Evolutionary conservation across 208 protist genomes (phyloP).

Genomic region (Wallacemonas sp.): DNA sequence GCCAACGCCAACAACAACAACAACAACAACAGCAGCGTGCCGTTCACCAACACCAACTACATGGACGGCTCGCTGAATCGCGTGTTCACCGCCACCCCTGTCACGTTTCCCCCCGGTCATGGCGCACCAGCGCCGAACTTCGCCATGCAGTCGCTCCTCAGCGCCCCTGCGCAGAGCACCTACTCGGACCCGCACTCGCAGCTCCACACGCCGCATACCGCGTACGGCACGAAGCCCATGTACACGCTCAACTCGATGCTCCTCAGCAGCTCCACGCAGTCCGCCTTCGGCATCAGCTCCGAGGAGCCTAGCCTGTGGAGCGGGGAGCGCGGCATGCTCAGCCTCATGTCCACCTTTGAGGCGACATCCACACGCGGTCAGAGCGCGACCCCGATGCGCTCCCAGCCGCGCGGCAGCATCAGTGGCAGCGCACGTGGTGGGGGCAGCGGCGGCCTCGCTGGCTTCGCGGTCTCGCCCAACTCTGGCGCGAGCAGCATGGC

Average conservation of each 20-base stretch:
- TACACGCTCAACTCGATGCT: constrained; percentile 1
- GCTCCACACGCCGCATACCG: neutral
- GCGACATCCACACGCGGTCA: neutral
- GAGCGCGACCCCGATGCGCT: neutral
- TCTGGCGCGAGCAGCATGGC: neutral
- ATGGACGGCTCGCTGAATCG: constrained; percentile 13
- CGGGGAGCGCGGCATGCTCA: constrained; percentile 10
- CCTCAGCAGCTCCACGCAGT: neutral
- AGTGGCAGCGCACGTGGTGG: neutral
- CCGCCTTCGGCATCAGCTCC: neutral
- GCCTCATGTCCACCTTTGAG: constrained; percentile 8
- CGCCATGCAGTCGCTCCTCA: neutral
- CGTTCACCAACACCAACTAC: constrained; percentile 5
- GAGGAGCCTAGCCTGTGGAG: constrained; percentile 10
- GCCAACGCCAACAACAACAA: constrained; percentile 11
- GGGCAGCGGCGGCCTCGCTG: neutral
- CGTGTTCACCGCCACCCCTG: neutral
- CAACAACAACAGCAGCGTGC: constrained; percentile 17
- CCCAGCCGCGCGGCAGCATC: neutral
- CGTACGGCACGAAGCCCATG: neutral
- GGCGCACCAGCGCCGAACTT: neutral
- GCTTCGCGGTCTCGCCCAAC: neutral
- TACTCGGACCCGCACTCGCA: neutral
- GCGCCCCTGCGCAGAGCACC: neutral
- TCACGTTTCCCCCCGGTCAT: neutral